A percentile compares a stretch with the other conserved stretches of the same genome.
phyloP scores from a whole-genome alignment of 352 stramenopile genomes.

The Phytophthora crassamura region DNA sequence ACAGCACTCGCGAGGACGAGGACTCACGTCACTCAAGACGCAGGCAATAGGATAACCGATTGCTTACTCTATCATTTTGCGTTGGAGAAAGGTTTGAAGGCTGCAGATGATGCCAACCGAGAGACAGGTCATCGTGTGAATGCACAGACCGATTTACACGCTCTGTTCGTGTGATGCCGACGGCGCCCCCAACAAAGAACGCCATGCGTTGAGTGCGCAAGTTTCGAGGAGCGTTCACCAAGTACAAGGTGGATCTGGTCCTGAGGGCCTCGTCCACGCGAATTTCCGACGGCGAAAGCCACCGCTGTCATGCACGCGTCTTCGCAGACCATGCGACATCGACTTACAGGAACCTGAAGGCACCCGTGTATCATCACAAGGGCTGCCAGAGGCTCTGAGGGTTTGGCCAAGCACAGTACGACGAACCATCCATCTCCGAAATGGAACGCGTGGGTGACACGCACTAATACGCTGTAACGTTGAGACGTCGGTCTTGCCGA shows the following conservation, averaged over 20 bases:
- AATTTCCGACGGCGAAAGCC: conserved; percentile 44
- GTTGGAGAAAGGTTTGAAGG: conserved; percentile 57
- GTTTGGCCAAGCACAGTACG: conserved; percentile 35
- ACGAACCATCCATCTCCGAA: conserved; percentile 1
- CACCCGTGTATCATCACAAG: conserved; percentile 61
- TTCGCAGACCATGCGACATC: conserved; percentile 38
- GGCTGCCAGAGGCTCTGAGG: conserved; percentile 41
- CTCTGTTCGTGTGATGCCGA: conserved; percentile 33
- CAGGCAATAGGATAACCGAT: too few relatives aligned
- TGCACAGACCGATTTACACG: conserved; percentile 64
- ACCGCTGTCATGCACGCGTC: conserved; percentile 41
- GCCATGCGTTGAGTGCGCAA: conserved; percentile 40
- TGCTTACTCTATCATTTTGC: conserved; percentile 39
- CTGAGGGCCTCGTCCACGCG: conserved; percentile 56
- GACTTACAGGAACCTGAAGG: conserved; percentile 52
- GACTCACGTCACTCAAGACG: too few relatives aligned
- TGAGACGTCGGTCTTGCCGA: conserved; percentile 34
- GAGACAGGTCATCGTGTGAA: conserved; percentile 49
- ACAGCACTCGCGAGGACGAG: too few relatives aligned
- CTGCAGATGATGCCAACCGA: conserved; percentile 48
- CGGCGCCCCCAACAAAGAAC: conserved; percentile 16
- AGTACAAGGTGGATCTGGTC: conserved; percentile 66
- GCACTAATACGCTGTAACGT: conserved; percentile 37
- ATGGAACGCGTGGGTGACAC: conserved; percentile 39
- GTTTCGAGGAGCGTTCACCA: conserved; percentile 61